phyloP scores from a whole-genome alignment of 352 stramenopile species.

The Phytophthora cajani region DNA sequence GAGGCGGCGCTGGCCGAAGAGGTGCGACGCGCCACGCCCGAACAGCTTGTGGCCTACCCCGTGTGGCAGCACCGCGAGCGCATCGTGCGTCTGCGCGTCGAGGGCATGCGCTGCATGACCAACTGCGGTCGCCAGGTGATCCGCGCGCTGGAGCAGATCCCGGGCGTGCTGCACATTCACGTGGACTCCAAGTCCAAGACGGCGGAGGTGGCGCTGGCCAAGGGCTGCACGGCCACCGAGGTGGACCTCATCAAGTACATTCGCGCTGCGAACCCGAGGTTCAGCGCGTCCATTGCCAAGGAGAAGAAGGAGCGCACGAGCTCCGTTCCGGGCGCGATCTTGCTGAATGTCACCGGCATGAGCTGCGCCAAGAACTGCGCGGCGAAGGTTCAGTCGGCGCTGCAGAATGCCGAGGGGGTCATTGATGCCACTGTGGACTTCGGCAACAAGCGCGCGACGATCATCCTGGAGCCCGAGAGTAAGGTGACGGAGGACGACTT shows the following conservation, averaged over 20 bases:
- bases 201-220: constrained; percentile 77
- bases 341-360: constrained; percentile 83
- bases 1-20: constrained; percentile 69
- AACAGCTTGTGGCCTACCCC: constrained; percentile 69
- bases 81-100: constrained; percentile 74
- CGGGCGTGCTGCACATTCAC: constrained; percentile 84
- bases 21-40: constrained; percentile 51
- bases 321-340: constrained; percentile 65
- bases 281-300: constrained; percentile 75
- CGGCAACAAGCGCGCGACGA: constrained; percentile 65
- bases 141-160: constrained; percentile 79
- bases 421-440: constrained; percentile 80
- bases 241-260: constrained; percentile 90
- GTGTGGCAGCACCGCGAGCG: constrained; percentile 87
- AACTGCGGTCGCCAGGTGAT: constrained; percentile 87
- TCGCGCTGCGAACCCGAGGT: constrained; percentile 71
- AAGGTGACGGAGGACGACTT: constrained; percentile 71
- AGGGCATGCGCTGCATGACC: constrained; percentile 90
- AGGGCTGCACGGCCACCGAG: constrained; percentile 81
- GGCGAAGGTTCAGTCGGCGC: constrained; percentile 57
- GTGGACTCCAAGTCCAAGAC: constrained; percentile 85
- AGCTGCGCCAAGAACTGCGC: constrained; percentile 75
- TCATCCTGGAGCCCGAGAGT: constrained; percentile 72
- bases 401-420: constrained; percentile 58
- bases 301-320: constrained; percentile 54